Evolutionary conservation across 768 basidiomycete genomes (phyloP).

Genomic region (Lyophyllum shimeji): DNA sequence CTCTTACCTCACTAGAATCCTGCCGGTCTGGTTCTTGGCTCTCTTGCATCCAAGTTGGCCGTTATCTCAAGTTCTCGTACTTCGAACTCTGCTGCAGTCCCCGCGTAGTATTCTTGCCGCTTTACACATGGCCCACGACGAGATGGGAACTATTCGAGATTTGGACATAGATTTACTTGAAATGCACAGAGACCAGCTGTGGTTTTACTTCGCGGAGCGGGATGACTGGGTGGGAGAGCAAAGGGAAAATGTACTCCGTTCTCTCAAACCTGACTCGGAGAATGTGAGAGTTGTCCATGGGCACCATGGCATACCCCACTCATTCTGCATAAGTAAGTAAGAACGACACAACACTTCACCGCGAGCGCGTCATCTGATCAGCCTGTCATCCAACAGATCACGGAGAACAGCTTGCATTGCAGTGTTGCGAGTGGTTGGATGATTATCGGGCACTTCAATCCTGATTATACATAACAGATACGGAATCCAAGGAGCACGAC

Average conservation of each 20-base stretch:
- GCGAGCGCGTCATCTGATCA: neutral
- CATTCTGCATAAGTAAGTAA: constrained; percentile 70
- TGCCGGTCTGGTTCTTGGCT: constrained; percentile 38
- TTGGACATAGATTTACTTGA: constrained; percentile 49
- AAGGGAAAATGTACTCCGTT: constrained; percentile 40
- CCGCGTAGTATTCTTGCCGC: constrained; percentile 51
- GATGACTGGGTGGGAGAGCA: constrained; percentile 75
- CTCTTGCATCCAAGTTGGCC: constrained; percentile 54
- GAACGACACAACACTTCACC: neutral
- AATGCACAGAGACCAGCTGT: constrained; percentile 34
- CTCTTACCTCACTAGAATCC: constrained; percentile 41
- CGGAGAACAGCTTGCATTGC: constrained; percentile 44
- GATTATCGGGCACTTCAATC: neutral
- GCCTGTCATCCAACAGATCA: constrained; percentile 41
- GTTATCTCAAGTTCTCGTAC: constrained; percentile 37
- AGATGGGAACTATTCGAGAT: constrained; percentile 60
- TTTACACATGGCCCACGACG: constrained; percentile 63
- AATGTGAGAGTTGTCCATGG: constrained; percentile 43
- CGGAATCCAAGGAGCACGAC: neutral
- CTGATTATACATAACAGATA: neutral
- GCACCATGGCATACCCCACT: constrained; percentile 56
- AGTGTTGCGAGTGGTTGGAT: constrained; percentile 32
- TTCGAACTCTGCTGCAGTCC: constrained; percentile 51
- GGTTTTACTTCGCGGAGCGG: constrained; percentile 57
- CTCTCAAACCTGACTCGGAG: constrained; percentile 33